A percentile compares a stretch with the other conserved stretches of the same genome.
These are phyloP conservation scores for Pyricularia sp. DNA, from an alignment of 2,329 filamentous ascomycete genomes.

Conservation along the genomic window DNA sequence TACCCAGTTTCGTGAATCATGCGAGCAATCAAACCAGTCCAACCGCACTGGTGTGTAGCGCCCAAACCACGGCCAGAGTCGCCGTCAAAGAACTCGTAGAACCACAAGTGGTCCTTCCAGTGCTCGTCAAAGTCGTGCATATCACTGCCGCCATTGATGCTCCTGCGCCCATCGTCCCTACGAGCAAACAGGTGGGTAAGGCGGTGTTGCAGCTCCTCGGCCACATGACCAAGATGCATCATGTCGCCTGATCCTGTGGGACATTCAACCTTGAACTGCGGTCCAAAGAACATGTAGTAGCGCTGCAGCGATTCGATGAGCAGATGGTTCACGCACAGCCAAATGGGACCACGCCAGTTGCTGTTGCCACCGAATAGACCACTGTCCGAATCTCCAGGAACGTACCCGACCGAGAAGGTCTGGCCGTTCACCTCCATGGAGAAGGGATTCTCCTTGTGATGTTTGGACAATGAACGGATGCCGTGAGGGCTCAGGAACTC, in stretches of 20 bases:
- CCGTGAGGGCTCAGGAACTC: slow-evolving; percentile 89
- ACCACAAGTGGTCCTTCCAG: slow-evolving; percentile 93
- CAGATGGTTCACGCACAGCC: slow-evolving; percentile 93
- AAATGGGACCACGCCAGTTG: slow-evolving; percentile 94
- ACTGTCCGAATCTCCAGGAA: slow-evolving; percentile 93
- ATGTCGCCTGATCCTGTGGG: slow-evolving; percentile 87
- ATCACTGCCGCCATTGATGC: slow-evolving; percentile 79
- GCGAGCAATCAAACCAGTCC: slow-evolving; percentile 91
- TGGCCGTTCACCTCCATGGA: slow-evolving; percentile 96
- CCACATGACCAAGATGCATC: slow-evolving; percentile 92
- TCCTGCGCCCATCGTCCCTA: slow-evolving; percentile 75
- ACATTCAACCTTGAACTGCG: slow-evolving; percentile 81
- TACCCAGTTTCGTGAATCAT: slow-evolving; percentile 98
- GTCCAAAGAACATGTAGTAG: slow-evolving; percentile 94
- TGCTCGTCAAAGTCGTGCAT: slow-evolving; percentile 82
- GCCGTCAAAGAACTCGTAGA: slow-evolving; percentile 95
- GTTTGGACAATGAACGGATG: slow-evolving; percentile 85
- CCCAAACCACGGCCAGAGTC: slow-evolving; percentile 83
- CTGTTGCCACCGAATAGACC: slow-evolving; percentile 94
- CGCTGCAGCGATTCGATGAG: slow-evolving; percentile 89
- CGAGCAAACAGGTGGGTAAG: slow-evolving; percentile 85
- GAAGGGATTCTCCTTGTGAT: slow-evolving; percentile 81
- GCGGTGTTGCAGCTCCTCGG: slow-evolving; percentile 90
- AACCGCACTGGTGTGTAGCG: slow-evolving; percentile 89
- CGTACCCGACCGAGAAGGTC: slow-evolving; percentile 76